A percentile compares a stretch with the other conserved stretches of the same genome.
These are phyloP conservation scores for Metschnikowia reukaufii DNA, from an alignment of 805 yeast species.

Conservation along the genomic window DNA sequence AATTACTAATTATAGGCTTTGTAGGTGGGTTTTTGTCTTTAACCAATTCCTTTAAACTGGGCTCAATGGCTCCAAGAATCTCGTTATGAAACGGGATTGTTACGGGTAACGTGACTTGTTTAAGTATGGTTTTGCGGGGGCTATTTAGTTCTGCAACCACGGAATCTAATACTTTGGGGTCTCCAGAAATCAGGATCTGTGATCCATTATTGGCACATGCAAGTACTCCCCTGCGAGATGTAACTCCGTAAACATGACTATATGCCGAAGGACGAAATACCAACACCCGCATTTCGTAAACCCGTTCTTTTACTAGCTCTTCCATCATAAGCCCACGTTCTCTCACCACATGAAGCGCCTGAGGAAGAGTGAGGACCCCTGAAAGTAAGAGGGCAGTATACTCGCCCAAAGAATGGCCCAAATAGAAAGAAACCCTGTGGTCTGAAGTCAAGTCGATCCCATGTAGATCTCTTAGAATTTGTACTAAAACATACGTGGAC, in stretches of 20 bases:
- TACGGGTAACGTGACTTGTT: slow-evolving; percentile 39
- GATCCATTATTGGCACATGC: slow-evolving; percentile 47
- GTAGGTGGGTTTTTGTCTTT: slow-evolving; percentile 8
- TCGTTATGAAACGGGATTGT: slow-evolving; percentile 53
- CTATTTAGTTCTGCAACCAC: slow-evolving; percentile 20
- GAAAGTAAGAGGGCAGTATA: slow-evolving; percentile 20
- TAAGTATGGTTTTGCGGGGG: slow-evolving; percentile 22
- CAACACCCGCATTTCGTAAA: slow-evolving; percentile 36
- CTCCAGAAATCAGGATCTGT: slow-evolving; percentile 49
- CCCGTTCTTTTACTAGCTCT: background rate
- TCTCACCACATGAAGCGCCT: slow-evolving; percentile 19
- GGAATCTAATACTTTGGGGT: slow-evolving; percentile 22
- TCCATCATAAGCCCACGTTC: slow-evolving; percentile 20
- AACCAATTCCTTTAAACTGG: slow-evolving; percentile 25
- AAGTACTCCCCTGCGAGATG: slow-evolving; percentile 28
- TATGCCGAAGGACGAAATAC: slow-evolving; percentile 28
- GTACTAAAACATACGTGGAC: slow-evolving; percentile 26
- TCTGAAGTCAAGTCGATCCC: slow-evolving; percentile 20
- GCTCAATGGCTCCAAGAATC: slow-evolving; percentile 39
- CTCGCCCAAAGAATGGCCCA: slow-evolving; percentile 23
- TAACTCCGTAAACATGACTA: slow-evolving; percentile 22
- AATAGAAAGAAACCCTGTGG: slow-evolving; percentile 11
- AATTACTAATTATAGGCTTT: slow-evolving; percentile 40
- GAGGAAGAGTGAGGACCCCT: slow-evolving; percentile 15
- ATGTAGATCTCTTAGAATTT: slow-evolving; percentile 8